These are phyloP conservation scores for Saccharomycopsis crataegensis DNA, from an alignment of 1,139 yeast species.

Conservation along the genomic window DNA sequence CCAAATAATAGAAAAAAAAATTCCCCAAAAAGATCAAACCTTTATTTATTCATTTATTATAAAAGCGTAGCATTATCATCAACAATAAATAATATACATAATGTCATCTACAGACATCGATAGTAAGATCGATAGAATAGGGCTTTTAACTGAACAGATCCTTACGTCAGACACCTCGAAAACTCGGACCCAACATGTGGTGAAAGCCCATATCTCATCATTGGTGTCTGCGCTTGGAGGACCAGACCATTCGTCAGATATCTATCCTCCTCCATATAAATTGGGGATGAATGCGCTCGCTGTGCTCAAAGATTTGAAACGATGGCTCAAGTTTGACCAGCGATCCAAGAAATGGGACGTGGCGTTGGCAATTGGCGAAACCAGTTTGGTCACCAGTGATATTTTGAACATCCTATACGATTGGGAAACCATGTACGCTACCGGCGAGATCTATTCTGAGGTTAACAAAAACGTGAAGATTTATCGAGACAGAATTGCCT, in stretches of 20 bases:
- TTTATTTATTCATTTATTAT: not conserved
- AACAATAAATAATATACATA: too few relatives aligned
- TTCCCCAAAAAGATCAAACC: not conserved
- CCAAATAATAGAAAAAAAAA: not conserved
- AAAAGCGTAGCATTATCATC: too few relatives aligned
- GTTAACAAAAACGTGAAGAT: constrained; percentile 20
- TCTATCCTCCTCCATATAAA: constrained; percentile 51
- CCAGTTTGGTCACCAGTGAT: constrained; percentile 67
- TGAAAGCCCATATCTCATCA: constrained; percentile 63
- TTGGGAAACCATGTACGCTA: constrained; percentile 48
- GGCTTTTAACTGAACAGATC: constrained; percentile 10
- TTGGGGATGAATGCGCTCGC: constrained; percentile 90
- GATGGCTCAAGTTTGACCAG: constrained; percentile 88
- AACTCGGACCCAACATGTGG: constrained; percentile 30
- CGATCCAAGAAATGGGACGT: constrained; percentile 63
- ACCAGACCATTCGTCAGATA: constrained; percentile 45
- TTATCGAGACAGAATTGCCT: constrained; percentile 52
- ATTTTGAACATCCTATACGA: constrained; percentile 65
- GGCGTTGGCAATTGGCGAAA: constrained; percentile 81
- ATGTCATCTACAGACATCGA: not conserved
- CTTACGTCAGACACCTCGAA: constrained; percentile 11
- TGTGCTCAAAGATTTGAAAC: constrained; percentile 77
- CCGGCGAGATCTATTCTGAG: constrained; percentile 15
- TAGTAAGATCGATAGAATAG: constrained; percentile 7
- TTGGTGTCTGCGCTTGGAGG: constrained; percentile 82